Evolutionary conservation across 2,329 filamentous ascomycete species (phyloP), one percentile per base, ranked within the genome.

Genomic region (Talaromyces atroroseus): DNA sequence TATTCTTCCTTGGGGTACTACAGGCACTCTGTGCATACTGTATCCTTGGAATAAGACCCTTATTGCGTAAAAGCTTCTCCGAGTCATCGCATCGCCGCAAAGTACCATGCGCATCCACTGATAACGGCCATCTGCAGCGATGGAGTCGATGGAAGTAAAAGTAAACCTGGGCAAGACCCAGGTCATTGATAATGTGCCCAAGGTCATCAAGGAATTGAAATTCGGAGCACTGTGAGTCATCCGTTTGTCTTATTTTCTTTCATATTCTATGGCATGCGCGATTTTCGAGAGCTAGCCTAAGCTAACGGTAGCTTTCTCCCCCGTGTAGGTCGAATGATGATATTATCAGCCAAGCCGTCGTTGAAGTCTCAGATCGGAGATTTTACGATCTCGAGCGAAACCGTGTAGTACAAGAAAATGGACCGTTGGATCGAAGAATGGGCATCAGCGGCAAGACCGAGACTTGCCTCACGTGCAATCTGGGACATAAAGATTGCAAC

Each of bases 331-430:
- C 92, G 24, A 91, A 89, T 66, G 89, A 95, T 70, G 90, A 97
- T 68, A 95, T 97, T 63, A 89, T 95, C 64, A 95, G 92, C 69
- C 94, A 99, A 74, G 91, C 89, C 61, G 91, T 96, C 57, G 82
- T 97, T 63, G 91, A 96, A 74, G 88, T 99, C 57, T 95, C 90
- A n/a, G 89, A 96, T 71, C 85, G 91, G 66, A 86, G 92, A 71
- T 85, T 97, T 60, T 99, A 96, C 78, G 91, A 99, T 71, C 83
- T 96, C 64, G 86, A 89, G 64, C 86, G 87, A 66, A 86, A 86
- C 66, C 85, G 91, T 68, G 82, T 82, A 52, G 85, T 91, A 18
- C 90, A 88, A 58, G 79, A 82, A 58, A 84, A 97, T 78, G 94
- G 94, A 46, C 90, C 92, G 45, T 83, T 97, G 61, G 94, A 99